Conservation (phyloP, 2,329 filamentous ascomycete genomes). For the Penicillium italicum region DNA sequence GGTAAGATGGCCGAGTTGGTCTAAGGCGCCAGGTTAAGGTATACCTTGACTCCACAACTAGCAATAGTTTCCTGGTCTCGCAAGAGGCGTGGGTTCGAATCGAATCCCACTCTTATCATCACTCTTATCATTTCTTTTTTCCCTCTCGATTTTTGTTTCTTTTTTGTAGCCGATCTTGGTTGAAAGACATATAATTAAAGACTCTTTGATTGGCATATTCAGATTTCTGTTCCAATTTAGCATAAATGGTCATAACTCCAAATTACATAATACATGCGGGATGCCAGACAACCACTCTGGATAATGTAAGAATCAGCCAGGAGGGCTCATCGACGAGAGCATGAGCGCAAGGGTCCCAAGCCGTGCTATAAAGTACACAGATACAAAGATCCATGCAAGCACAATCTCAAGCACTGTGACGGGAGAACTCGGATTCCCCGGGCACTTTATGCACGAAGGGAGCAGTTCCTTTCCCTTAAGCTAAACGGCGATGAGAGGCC, state of each 20-base stretch:
- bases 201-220: too few relatives aligned
- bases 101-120: slow-evolving; percentile 14
- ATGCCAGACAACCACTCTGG: not conserved
- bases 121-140: slow-evolving; percentile 6
- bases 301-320: not conserved
- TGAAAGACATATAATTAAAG: too few relatives aligned
- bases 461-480: not conserved
- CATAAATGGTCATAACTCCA: not conserved
- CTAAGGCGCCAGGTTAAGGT: slow-evolving; percentile 37
- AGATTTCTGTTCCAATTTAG: not conserved
- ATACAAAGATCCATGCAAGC: not conserved
- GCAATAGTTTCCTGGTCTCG: slow-evolving; percentile 12
- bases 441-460: not conserved
- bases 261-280: not conserved
- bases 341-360: not conserved
- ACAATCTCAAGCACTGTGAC: not conserved
- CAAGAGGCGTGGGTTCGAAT: slow-evolving; percentile 12
- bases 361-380: not conserved
- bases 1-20: slow-evolving; percentile 39
- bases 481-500: not conserved
- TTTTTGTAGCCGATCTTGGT: too few relatives aligned
- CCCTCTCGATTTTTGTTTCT: too few relatives aligned
- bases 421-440: not conserved
- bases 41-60: slow-evolving; percentile 20
- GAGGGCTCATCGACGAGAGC: not conserved